Conservation (phyloP, 306 rosid genomes). For the Sphenostylis stenocarpa region DNA sequence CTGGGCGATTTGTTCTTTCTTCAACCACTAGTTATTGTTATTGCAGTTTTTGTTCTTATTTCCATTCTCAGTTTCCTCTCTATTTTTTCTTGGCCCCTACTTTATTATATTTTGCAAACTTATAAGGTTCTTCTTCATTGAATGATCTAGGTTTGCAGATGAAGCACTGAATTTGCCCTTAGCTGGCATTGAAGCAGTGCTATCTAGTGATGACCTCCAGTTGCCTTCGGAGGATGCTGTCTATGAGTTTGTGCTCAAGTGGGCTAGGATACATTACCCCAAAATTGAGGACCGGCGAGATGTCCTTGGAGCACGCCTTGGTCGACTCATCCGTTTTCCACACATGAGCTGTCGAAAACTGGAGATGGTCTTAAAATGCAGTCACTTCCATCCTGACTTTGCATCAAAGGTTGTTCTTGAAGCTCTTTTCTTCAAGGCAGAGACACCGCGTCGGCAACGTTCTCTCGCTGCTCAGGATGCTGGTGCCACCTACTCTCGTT, state of each 20-base stretch:
- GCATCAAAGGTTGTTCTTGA: constrained; percentile 51
- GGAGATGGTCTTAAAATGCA: constrained; percentile 43
- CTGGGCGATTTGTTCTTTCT: not conserved
- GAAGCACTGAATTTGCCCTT: constrained; percentile 55
- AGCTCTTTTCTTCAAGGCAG: constrained; percentile 56
- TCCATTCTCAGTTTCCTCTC: not conserved
- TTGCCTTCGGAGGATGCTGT: constrained; percentile 49
- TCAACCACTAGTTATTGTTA: not conserved
- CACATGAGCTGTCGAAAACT: constrained; percentile 51
- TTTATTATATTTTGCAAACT: not conserved
- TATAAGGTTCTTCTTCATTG: not conserved
- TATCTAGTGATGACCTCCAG: constrained; percentile 35
- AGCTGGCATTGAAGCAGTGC: constrained; percentile 51
- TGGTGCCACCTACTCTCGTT: not conserved
- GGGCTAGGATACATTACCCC: constrained; percentile 50
- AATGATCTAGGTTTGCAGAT: constrained; percentile 39
- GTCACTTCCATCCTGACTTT: constrained; percentile 43
- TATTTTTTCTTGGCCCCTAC: not conserved
- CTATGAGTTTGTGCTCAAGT: constrained; percentile 47
- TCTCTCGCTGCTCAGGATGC: constrained; percentile 30
- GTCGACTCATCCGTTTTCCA: constrained; percentile 50
- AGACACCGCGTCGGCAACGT: not conserved
- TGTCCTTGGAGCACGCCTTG: constrained; percentile 44
- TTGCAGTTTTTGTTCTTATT: not conserved
- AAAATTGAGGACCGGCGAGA: constrained; percentile 40